These are phyloP conservation scores for Monilinia fructicola DNA, from an alignment of 2,329 filamentous ascomycete species.

Conservation along the genomic window DNA sequence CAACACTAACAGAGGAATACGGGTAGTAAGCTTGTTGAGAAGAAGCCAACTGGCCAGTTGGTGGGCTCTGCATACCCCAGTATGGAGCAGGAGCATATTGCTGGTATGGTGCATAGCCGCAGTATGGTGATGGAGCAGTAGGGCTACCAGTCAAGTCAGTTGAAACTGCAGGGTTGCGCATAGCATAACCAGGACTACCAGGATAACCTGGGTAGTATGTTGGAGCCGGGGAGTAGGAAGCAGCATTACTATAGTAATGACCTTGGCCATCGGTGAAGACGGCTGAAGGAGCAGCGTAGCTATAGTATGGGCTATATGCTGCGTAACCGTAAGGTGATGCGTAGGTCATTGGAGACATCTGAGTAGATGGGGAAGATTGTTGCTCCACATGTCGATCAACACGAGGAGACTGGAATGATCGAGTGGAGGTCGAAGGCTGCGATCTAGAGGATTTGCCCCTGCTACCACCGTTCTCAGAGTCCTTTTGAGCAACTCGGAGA, in stretches of 20 bases:
- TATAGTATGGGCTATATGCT: slow-evolving; percentile 26
- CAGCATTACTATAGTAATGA: slow-evolving; percentile 29
- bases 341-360: slow-evolving; percentile 28
- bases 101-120: slow-evolving; percentile 28
- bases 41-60: slow-evolving; percentile 22
- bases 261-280: slow-evolving; percentile 30
- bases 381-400: slow-evolving; percentile 25
- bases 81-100: slow-evolving; percentile 27
- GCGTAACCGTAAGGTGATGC: slow-evolving; percentile 26
- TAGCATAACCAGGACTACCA: slow-evolving; percentile 24
- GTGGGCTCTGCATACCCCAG: slow-evolving; percentile 25
- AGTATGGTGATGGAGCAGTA: slow-evolving; percentile 25
- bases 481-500: slow-evolving; percentile 39
- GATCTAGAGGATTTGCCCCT: slow-evolving; percentile 21
- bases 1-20: slow-evolving; percentile 24
- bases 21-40: slow-evolving; percentile 20
- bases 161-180: slow-evolving; percentile 19
- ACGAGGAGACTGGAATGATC: slow-evolving; percentile 28
- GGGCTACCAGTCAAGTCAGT: slow-evolving; percentile 27
- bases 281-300: slow-evolving; percentile 19
- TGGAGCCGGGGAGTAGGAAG: slow-evolving; percentile 25
- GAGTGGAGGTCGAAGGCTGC: slow-evolving; percentile 19
- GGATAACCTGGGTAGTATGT: slow-evolving; percentile 30
- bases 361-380: slow-evolving; percentile 25
- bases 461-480: slow-evolving; percentile 32